Percentiles rank a stretch among this genome's conserved stretches.
Conservation (phyloP, 345 rosid species). For the Zanthoxylum bungeanum region DNA sequence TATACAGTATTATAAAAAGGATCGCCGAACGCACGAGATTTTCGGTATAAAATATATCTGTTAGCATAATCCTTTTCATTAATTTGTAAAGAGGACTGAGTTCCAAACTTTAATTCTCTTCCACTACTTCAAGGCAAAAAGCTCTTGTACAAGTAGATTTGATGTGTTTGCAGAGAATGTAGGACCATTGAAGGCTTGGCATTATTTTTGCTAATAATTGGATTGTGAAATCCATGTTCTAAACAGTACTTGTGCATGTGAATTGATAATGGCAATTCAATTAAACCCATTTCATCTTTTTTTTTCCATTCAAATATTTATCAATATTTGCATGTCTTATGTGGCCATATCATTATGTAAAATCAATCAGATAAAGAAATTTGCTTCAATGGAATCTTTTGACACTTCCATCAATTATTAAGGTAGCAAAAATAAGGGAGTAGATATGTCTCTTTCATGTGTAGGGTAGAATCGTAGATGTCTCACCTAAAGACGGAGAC, state of each 20-base stretch:
- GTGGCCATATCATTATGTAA: conserved; percentile 2
- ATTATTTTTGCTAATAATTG: conserved; percentile 4
- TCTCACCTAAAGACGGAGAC: no score
- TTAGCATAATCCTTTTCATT: no score
- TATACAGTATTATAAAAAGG: no score
- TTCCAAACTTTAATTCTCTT: not conserved
- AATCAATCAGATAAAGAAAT: conserved; percentile 12
- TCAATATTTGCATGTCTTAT: conserved; percentile 1
- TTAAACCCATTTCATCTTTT: not conserved
- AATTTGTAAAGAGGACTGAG: no score
- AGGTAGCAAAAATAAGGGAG: no score
- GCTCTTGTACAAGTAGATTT: not conserved
- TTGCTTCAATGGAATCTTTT: no score
- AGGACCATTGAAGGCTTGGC: conserved; percentile 12
- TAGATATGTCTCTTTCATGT: no score
- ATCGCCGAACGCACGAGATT: no score
- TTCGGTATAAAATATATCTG: no score
- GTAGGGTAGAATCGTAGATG: no score
- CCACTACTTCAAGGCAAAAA: not conserved
- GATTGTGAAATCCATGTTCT: conserved; percentile 9
- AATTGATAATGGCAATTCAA: not conserved
- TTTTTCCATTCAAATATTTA: not conserved
- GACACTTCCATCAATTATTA: no score
- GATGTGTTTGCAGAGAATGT: not conserved
- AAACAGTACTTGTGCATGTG: not conserved